phyloP scores from a whole-genome alignment of 75 land plant species.

The Larix kaempferi region DNA sequence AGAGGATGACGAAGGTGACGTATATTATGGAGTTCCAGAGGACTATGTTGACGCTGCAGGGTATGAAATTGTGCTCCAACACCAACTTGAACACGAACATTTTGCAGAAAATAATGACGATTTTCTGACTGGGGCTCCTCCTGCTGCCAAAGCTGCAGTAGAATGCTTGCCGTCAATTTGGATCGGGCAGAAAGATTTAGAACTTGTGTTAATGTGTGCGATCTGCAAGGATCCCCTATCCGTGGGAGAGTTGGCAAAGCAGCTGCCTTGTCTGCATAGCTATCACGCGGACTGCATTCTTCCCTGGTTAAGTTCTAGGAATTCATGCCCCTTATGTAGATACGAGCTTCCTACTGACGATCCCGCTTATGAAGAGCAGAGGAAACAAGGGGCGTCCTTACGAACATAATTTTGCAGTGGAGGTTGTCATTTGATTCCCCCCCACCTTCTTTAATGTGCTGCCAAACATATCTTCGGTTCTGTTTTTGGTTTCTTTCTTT shows the following conservation, averaged over 20 bases:
- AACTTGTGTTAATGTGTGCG: slow-evolving; percentile 20
- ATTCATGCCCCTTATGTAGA: slow-evolving; percentile 24
- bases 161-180: slow-evolving; percentile 14
- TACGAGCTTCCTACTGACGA: slow-evolving; percentile 30
- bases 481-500: neutral
- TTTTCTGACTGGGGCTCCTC: slow-evolving; percentile 14
- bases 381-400: neutral
- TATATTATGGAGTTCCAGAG: slow-evolving; percentile 20
- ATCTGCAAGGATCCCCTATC: slow-evolving; percentile 46
- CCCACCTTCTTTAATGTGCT: neutral
- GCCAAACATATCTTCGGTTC: neutral
- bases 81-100: slow-evolving; percentile 3
- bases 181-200: slow-evolving; percentile 12
- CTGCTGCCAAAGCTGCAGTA: slow-evolving; percentile 21
- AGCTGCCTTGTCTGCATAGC: slow-evolving; percentile 32
- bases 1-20: neutral
- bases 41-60: slow-evolving; percentile 21
- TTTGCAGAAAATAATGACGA: slow-evolving; percentile 18
- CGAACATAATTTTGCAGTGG: too few species aligned
- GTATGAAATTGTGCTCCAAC: slow-evolving; percentile 15
- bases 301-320: slow-evolving; percentile 19
- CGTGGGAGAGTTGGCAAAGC: slow-evolving; percentile 20
- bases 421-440: too few species aligned
- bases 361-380: slow-evolving; percentile 34
- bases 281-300: slow-evolving; percentile 31